Base-by-base conservation (phyloP, 257 asterid genomes). In the Forsythia suspensa region DNA sequence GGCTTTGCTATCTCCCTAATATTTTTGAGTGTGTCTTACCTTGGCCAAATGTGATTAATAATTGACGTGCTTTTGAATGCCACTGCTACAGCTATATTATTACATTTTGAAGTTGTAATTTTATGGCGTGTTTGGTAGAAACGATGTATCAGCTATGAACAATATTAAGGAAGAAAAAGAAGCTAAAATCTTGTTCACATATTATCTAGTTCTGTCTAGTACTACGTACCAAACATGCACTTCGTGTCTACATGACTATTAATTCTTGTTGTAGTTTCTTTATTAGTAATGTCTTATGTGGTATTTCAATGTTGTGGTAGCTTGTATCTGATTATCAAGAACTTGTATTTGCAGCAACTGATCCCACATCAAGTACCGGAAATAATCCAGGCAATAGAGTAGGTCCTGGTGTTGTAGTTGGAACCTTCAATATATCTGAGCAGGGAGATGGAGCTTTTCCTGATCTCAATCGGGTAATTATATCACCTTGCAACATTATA, bases 351-450 rank as follows among this genome's bases (percentile, higher is more conserved):
- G 78, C 90, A 90, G 97, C 80, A 82, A 79, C 85, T 70, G 97
- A 92, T 81, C 87, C 95, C 59, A 57, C 86, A 69, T 83, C 91
- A 68, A 80, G 88, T 82, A 66, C 86, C 78, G 92, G 85, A 72
- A 86, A 77, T 74, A 80, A 70, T 81, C 84, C 84, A 46, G 89
- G 90, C 48, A 78, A 80, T 77, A 84, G 87, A 79, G 84, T 36
- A 63, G 82, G 92, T 77, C 91, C 97, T 69, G 89, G 91, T 63
- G 80, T 89, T 86, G 82, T 95, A 72, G 93, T 95, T 81, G 97
- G 97, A 63, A 89, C 97, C 85, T 95, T 93, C 83, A 90, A 92
- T 83, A 70, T 93, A 80, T 87, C 96, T 55, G 99, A 95, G 77
- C 98, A 89, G 72, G 92, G 88, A 59, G 98, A 92, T 82, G 97